Conservation (phyloP, 768 basidiomycete species). For the Tricholoma flavovirens region DNA sequence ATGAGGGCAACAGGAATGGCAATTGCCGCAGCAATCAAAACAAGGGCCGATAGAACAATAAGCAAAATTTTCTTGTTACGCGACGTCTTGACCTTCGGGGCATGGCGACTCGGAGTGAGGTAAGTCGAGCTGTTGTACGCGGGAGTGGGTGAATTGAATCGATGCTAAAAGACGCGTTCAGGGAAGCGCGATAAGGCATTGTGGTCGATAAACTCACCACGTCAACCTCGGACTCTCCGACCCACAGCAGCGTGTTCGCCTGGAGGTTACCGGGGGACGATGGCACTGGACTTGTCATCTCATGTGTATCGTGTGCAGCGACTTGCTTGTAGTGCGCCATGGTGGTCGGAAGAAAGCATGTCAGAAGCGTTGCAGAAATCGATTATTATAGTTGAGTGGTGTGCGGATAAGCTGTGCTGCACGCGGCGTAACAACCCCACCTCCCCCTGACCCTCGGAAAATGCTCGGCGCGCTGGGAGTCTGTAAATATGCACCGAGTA, state of each 20-base stretch:
- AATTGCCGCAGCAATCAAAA: conserved; percentile 6
- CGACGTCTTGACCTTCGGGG: not conserved
- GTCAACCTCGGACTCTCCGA: not conserved
- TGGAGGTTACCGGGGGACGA: not conserved
- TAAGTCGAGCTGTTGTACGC: not conserved
- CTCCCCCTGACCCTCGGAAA: no score
- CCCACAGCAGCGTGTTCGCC: not conserved
- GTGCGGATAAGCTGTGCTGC: no score
- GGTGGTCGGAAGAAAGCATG: not conserved
- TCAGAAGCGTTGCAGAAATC: not conserved
- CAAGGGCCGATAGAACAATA: conserved; percentile 7
- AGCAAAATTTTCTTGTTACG: conserved; percentile 9
- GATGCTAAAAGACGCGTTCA: conserved; percentile 2
- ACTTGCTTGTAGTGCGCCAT: conserved; percentile 5
- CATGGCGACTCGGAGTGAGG: not conserved
- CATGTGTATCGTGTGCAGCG: conserved; percentile 1
- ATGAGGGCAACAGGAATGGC: conserved; percentile 9
- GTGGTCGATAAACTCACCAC: not conserved
- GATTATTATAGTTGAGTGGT: not conserved
- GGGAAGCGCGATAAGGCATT: no score
- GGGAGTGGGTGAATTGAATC: conserved; percentile 3
- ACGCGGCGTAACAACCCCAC: no score
- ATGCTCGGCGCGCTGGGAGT: no score
- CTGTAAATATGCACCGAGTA: no score
- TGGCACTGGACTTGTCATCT: not conserved